phyloP scores from a whole-genome alignment of 495 filamentous ascomycete species.

The Parathielavia hyrcaniae region DNA sequence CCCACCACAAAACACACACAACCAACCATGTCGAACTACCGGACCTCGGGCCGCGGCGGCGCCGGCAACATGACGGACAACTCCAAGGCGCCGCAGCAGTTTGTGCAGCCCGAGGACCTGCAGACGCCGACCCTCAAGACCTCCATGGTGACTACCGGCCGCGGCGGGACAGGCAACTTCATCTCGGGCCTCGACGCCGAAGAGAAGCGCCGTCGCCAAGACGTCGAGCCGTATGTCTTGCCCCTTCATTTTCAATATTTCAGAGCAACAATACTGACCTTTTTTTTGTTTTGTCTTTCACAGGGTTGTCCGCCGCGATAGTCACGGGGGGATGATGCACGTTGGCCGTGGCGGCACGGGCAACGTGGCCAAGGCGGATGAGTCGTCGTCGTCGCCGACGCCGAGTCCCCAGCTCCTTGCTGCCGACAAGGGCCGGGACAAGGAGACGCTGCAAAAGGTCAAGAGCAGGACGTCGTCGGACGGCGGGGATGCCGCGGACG shows the following conservation, averaged over 20 bases:
- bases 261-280: too few species aligned
- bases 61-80: conserved; percentile 69
- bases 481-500: not conserved
- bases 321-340: conserved; percentile 38
- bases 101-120: conserved; percentile 52
- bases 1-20: conserved; percentile 1
- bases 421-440: not conserved
- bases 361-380: conserved; percentile 44
- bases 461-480: not conserved
- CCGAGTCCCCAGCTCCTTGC: conserved; percentile 12
- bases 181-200: conserved; percentile 57
- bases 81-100: conserved; percentile 39
- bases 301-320: conserved; percentile 38
- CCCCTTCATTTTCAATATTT: too few species aligned
- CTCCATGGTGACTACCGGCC: conserved; percentile 73
- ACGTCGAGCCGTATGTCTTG: conserved; percentile 56
- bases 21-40: conserved; percentile 34
- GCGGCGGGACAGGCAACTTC: conserved; percentile 65
- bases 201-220: conserved; percentile 71
- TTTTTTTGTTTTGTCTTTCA: too few species aligned
- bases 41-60: conserved; percentile 50
- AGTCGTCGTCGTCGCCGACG: conserved; percentile 8
- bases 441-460: not conserved
- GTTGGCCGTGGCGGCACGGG: conserved; percentile 53
- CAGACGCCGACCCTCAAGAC: conserved; percentile 78